Evolutionary conservation across 495 filamentous ascomycete genomes (phyloP).

Genomic region (Cetradonia linearis): DNA sequence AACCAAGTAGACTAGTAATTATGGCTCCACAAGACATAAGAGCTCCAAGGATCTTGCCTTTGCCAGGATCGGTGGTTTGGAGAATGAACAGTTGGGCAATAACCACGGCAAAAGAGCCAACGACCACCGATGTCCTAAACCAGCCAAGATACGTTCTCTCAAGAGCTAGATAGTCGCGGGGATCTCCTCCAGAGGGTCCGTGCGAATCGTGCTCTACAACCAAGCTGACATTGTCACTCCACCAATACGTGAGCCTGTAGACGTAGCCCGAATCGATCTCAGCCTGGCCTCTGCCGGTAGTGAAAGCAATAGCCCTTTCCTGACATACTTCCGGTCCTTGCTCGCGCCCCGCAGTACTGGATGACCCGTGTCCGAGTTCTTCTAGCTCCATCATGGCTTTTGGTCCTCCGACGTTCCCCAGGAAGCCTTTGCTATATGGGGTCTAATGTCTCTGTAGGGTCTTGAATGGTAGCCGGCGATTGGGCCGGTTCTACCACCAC

Average conservation of each 20-base stretch:
- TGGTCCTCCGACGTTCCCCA: background rate
- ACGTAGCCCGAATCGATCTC: background rate
- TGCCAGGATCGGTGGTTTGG: background rate
- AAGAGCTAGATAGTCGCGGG: conserved; percentile 24
- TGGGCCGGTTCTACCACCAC: conserved; percentile 2
- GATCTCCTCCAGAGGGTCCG: conserved; percentile 10
- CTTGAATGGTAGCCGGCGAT: background rate
- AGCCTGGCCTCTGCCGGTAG: background rate
- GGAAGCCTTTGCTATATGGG: background rate
- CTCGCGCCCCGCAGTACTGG: background rate
- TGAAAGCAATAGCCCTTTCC: background rate
- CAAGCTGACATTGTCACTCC: conserved; percentile 17
- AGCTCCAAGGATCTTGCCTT: conserved; percentile 15
- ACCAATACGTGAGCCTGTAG: conserved; percentile 13
- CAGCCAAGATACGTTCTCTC: conserved; percentile 23
- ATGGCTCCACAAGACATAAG: conserved; percentile 14
- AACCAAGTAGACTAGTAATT: conserved; percentile 14
- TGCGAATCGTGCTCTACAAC: conserved; percentile 3
- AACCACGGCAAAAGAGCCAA: conserved; percentile 19
- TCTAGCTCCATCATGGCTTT: conserved; percentile 6
- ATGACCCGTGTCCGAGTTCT: background rate
- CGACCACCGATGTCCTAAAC: conserved; percentile 18
- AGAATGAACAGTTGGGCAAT: conserved; percentile 21
- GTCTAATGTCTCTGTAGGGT: background rate
- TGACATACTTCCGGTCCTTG: background rate